A percentile compares a stretch with the other conserved stretches of the same genome.
phyloP scores from a whole-genome alignment of 257 asterid genomes.

The Capsicum pubescens region DNA sequence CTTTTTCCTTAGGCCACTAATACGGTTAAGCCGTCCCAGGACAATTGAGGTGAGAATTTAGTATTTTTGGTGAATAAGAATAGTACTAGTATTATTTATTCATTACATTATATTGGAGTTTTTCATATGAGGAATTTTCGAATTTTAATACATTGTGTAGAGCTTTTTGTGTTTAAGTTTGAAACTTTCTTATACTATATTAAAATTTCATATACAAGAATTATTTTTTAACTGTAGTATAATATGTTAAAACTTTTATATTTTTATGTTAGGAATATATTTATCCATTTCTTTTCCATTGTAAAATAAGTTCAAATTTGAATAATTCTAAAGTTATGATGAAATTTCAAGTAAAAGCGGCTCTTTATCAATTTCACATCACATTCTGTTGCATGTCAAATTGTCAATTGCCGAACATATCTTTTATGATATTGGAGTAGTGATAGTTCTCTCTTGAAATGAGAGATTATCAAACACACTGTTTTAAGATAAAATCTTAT shows the following conservation, averaged over 20 bases:
- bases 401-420: neutral
- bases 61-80: too few relatives aligned
- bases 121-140: neutral
- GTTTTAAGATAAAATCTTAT: too few relatives aligned
- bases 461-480: too few relatives aligned
- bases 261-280: neutral
- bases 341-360: neutral
- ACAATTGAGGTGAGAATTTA: too few relatives aligned
- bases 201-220: neutral
- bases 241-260: neutral
- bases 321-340: neutral
- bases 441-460: neutral
- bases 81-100: neutral
- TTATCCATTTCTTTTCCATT: neutral
- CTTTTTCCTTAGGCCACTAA: too few relatives aligned
- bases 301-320: neutral
- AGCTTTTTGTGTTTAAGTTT: neutral
- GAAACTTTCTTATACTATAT: accelerated
- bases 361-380: neutral
- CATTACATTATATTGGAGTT: too few relatives aligned
- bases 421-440: neutral
- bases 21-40: too few relatives aligned
- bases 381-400: neutral
- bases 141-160: too few relatives aligned
- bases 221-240: neutral